phyloP scores from a whole-genome alignment of 1,139 yeast species.

The Waltiozyma sp. region DNA sequence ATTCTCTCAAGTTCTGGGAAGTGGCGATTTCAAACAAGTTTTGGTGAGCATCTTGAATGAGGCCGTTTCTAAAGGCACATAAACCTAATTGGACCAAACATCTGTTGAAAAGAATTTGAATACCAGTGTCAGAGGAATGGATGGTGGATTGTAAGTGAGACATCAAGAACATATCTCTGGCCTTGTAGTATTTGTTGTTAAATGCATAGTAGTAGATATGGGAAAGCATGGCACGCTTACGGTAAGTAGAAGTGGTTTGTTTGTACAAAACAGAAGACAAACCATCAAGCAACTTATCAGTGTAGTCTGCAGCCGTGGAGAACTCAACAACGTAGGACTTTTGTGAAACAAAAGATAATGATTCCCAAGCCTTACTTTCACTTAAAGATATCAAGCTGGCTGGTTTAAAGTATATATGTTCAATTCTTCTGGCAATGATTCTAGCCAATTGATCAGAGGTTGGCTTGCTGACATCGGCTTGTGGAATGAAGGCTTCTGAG shows the following conservation, averaged over 20 bases:
- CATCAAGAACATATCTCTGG: constrained; percentile 78
- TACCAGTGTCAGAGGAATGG: constrained; percentile 70
- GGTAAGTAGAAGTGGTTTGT: constrained; percentile 57
- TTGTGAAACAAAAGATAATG: constrained; percentile 23
- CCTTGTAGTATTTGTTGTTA: constrained; percentile 70
- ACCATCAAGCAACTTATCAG: constrained; percentile 49
- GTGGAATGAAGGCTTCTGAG: constrained; percentile 54
- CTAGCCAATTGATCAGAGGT: constrained; percentile 61
- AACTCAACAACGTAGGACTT: constrained; percentile 19
- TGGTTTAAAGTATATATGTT: constrained; percentile 90
- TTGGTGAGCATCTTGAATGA: constrained; percentile 80
- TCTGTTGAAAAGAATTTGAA: constrained; percentile 91
- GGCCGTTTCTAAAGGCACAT: constrained; percentile 88
- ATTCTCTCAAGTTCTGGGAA: constrained; percentile 79
- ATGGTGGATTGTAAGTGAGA: constrained; percentile 79
- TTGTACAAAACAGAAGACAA: constrained; percentile 56
- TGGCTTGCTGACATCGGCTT: constrained; percentile 25
- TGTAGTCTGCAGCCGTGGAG: constrained; percentile 25
- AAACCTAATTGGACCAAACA: constrained; percentile 92
- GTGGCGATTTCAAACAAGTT: constrained; percentile 82
- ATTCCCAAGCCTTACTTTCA: constrained; percentile 66
- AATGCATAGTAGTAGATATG: constrained; percentile 88
- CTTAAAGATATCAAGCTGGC: constrained; percentile 55
- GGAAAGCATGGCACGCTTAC: constrained; percentile 75
- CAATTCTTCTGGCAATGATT: constrained; percentile 74